Evolutionary conservation across 1,284 basidiomycete genomes (phyloP), one percentile per base, ranked within the genome.

Genomic region (Tetrapyrgos nigripes): DNA sequence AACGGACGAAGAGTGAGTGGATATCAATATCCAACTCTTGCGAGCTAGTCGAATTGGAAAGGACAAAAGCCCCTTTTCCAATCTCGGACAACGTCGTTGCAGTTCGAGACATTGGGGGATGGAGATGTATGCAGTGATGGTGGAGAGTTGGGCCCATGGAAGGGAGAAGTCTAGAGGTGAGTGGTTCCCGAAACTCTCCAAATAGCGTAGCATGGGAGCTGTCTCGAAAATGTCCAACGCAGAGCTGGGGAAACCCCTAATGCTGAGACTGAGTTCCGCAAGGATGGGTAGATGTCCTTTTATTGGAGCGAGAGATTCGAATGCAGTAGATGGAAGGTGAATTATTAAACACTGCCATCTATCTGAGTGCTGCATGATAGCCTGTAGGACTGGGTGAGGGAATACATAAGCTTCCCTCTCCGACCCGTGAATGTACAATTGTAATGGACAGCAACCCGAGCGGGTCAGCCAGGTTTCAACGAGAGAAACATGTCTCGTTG

Each of bases 161-260:
- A 77, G 69, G 49, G 66, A 66, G 62, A 77, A 73, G 43, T 68
- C 62, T 23, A 74, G 68, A 5, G 74, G 73, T 29, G 73, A 68
- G 57, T 75, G 66, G n/a, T 77, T 76, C 51, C 76, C 76, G 55
- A 76, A 70, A 50, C 73, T 76, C 63, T 77, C 74, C 28, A 76
- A 60, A 1, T 72, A 74, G 27, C 67, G 68, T 26, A 77, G 65
- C 14, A 64, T 63, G 8, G 76, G 75, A 6, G 75, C 71, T 26
- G 67, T 55, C 52, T 70, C 67, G 61, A 76, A 77, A 57, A 70
- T 70, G 56, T 75, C 65, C 5, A 17, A 40, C 5, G 37, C 9
- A 14, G 31, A 33, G 14, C 37, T 17, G 4, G 17, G 13, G 17
- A 40, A 40, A n/a, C 19, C 37, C 14, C 17, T 40, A 17, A 11